Base-by-base conservation (phyloP, 352 stramenopile species). In the Pythium rishiriense region DNA sequence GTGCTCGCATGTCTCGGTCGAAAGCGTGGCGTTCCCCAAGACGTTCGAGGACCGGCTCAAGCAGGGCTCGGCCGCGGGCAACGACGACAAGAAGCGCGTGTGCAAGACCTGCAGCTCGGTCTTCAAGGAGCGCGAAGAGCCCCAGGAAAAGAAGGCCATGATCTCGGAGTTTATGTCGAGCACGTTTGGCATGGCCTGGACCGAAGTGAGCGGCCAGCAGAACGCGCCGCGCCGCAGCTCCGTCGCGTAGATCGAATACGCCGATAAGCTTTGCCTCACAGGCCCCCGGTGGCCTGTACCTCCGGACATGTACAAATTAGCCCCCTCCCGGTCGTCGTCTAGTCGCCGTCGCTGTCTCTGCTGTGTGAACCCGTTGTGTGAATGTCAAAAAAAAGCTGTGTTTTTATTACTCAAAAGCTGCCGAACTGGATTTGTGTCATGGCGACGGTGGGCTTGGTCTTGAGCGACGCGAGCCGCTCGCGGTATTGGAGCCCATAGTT, bases 351-450 rank as follows among this genome's bases (percentile, higher is more conserved):
- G n/a, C n/a, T n/a, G n/a, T n/a, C n/a, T n/a, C n/a, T 24, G 41
- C 41, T 47, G n/a, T 24, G 41, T 47, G 4, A 17, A 19, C 19
- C 15, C 14, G 39, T 24, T 26, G 41, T 26, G 21, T 47, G 19
- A 47, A 47, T 47, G 41, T 47, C 19, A 24, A 25, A 9, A 47
- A 43, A 5, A 3, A 6, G 37, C 7, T 26, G 19, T 47, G 25
- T 24, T 46, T 22, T 46, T 46, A 46, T 17, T 19, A 46, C 39
- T 47, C 41, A 47, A 47, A 47, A 86, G 41, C 68, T 84, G 10
- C 80, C 83, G 53, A 94, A 94, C 10, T 82, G 88, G 60, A 93
- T 90, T 50, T 91, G 84, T 8, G 79, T 80, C 71, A 94, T 85
- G 29, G 74, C 64, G 11, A 93, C 64, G 3, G 84, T 94, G 14